Conservation (phyloP, 2,329 filamentous ascomycete species). For the Aspergillus sergii region DNA sequence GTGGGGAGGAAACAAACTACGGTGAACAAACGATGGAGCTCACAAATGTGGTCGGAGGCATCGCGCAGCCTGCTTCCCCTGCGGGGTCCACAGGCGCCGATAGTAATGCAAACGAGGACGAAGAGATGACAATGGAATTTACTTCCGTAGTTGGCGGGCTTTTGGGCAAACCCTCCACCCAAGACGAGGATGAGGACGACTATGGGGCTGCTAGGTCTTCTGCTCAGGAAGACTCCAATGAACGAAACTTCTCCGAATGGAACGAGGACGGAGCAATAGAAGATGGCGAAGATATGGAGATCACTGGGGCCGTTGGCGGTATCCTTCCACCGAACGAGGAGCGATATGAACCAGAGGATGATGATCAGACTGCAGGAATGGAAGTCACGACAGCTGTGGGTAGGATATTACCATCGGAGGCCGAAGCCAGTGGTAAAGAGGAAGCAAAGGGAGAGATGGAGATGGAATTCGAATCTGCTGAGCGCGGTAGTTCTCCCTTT, state of each 20-base stretch:
- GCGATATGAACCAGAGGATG: conserved; percentile 40
- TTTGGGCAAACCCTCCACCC: conserved; percentile 30
- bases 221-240: conserved; percentile 22
- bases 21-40: conserved; percentile 53
- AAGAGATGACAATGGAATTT: conserved; percentile 53
- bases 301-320: conserved; percentile 52
- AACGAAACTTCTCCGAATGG: conserved; percentile 26
- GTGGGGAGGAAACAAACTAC: conserved; percentile 48
- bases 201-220: conserved; percentile 12
- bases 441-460: conserved; percentile 63
- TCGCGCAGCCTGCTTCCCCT: conserved; percentile 31
- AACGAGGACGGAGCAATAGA: conserved; percentile 34
- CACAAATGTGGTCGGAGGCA: conserved; percentile 47
- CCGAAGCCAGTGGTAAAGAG: conserved; percentile 44
- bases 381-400: conserved; percentile 68
- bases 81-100: conserved; percentile 30
- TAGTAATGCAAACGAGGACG: conserved; percentile 41
- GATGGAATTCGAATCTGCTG: conserved; percentile 56
- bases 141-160: conserved; percentile 49
- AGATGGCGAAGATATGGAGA: conserved; percentile 60
- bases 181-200: conserved; percentile 17
- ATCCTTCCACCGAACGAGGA: conserved; percentile 45
- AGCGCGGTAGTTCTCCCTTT: conserved; percentile 52
- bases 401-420: conserved; percentile 56
- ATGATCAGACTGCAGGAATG: conserved; percentile 62